Base-by-base conservation (phyloP, 192 early-diverging fungal genomes). In the Coemansia sp. region DNA sequence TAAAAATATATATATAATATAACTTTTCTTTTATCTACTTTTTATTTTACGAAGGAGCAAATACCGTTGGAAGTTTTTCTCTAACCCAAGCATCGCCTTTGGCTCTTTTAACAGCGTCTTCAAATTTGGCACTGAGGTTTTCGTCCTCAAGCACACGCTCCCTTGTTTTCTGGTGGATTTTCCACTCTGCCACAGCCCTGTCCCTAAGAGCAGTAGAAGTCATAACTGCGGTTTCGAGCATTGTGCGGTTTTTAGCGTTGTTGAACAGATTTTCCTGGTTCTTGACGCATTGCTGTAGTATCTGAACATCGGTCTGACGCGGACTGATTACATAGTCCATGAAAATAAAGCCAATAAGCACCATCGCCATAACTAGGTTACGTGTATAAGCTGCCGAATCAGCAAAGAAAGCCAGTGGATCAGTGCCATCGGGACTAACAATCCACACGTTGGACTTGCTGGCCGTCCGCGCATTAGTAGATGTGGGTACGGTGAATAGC, bases 221-320 rank as follows among this genome's bases (percentile, higher is more conserved):
- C 34, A 80, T 62, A 45, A 80, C 69, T 0, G 66, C 63, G 5
- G 67, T 68, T 22, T 75, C 72, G 18, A 80, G 62, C 50, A 80
- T 52, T 0, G 72, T 75, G 38, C 66, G 69, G 49, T 80, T 74
- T 51, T 80, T 80, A 11, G 72, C 33, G 22, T 38, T 16, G 18
- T 52, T 50, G 22, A 80, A 60, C 45, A 56, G 17, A 5, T 56
- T 51, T 11, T 58, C 48, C 32, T 71, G 69, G 48, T 68, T 66
- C 22, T 28, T 50, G 22, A 75, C 62, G 55, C 72, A 68, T 14
- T 58, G 45, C 56, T 72, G 67, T 5, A 80, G 69, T 29, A 80
- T 48, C 66, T 80, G 77, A 16, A 80, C 49, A 31, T 80, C 77
- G 8, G 77, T 80, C 34, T 80, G 69, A 14, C 73, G 66, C n/a